phyloP scores from a whole-genome alignment of 1,284 basidiomycete species.

The Lignosus rhinocerotis region DNA sequence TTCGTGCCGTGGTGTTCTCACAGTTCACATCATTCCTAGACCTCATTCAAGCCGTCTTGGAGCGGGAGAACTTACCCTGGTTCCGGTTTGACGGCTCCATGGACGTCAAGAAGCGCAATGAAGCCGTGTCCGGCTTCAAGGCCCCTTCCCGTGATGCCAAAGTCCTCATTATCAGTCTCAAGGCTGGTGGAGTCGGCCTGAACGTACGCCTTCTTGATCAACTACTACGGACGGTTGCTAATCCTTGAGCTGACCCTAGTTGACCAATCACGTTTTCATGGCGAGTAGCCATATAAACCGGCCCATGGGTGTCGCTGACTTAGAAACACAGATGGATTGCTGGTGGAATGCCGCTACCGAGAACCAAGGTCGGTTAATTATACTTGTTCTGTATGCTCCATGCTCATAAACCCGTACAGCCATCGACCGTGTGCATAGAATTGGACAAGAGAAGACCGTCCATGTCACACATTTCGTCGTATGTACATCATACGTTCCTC shows the following conservation, averaged over 20 bases:
- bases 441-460: constrained; percentile 84
- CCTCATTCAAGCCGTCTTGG: constrained; percentile 76
- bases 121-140: constrained; percentile 78
- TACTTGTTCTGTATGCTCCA: constrained; percentile 21
- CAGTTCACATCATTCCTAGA: constrained; percentile 86
- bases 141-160: constrained; percentile 65
- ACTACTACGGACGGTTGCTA: not conserved
- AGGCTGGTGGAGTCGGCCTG: constrained; percentile 92
- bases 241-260: constrained; percentile 35
- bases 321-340: constrained; percentile 77
- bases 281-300: constrained; percentile 37
- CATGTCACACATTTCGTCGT: constrained; percentile 92
- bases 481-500: constrained; percentile 31
- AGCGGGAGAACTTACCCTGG: constrained; percentile 73
- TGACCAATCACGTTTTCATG: constrained; percentile 89
- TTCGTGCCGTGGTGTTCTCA: constrained; percentile 87
- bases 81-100: constrained; percentile 94
- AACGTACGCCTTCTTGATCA: constrained; percentile 51
- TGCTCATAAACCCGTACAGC: constrained; percentile 41
- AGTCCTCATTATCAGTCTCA: constrained; percentile 86
- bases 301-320: not conserved
- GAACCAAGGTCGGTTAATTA: constrained; percentile 71
- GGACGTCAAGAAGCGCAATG: constrained; percentile 82
- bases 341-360: constrained; percentile 95
- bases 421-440: constrained; percentile 79